Conservation (phyloP, 306 rosid species). For the Phaseolus lunatus region DNA sequence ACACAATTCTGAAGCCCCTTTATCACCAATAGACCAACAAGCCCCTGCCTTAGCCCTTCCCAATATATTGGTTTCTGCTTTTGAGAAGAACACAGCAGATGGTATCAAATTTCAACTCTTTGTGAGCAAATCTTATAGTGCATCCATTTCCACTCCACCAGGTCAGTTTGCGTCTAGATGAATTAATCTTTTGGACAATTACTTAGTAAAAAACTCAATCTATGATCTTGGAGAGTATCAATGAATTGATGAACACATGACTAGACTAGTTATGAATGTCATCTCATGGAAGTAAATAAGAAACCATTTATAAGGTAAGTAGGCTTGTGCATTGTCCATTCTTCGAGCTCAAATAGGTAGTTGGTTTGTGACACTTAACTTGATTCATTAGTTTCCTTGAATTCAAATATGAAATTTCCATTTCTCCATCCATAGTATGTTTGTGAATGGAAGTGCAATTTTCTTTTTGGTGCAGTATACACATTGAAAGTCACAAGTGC, state of each 20-base stretch:
- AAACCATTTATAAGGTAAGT: background rate
- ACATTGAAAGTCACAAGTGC: constrained; percentile 33
- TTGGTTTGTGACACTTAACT: background rate
- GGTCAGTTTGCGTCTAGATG: constrained; percentile 24
- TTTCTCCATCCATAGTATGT: background rate
- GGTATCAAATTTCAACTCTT: constrained; percentile 39
- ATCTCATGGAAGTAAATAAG: background rate
- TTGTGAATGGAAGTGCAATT: background rate
- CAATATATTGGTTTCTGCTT: constrained; percentile 5
- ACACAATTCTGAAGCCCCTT: constrained; percentile 32
- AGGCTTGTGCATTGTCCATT: background rate
- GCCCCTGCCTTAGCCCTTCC: constrained; percentile 3
- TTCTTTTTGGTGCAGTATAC: constrained; percentile 38
- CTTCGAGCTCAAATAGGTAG: background rate
- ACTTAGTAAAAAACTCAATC: background rate
- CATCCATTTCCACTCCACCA: constrained; percentile 25
- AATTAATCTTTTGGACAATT: background rate
- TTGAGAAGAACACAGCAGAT: constrained; percentile 8
- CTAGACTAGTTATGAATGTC: background rate
- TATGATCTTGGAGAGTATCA: background rate
- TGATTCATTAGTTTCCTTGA: background rate
- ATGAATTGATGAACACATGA: background rate
- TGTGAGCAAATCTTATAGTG: constrained; percentile 28
- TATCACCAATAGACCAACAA: constrained; percentile 32
- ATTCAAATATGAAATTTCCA: constrained; percentile 7